Evolutionary conservation across 1,284 basidiomycete genomes (phyloP).

Genomic region (Cryptococcus jaspeensis): DNA sequence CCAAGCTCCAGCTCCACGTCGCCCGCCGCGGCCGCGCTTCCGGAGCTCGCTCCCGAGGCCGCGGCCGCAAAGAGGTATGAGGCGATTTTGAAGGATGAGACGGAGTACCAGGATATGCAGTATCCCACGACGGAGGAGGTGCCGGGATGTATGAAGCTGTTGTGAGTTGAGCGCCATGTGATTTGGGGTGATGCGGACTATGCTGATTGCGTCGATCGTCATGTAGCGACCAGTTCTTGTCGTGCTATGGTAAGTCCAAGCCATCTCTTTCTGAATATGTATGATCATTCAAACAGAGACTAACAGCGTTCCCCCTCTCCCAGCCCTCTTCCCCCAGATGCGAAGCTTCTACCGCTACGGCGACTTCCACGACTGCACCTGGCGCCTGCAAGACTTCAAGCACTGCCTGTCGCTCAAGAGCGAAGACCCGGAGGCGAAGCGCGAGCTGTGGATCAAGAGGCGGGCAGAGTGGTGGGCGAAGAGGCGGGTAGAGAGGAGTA

Average conservation of each 20-base stretch:
- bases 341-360: slow-evolving; percentile 86
- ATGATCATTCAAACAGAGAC: not conserved
- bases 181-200: not conserved
- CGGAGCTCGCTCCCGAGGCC: not conserved
- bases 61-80: not conserved
- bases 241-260: slow-evolving; percentile 63
- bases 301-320: not conserved
- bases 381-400: slow-evolving; percentile 89
- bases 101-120: slow-evolving; percentile 43
- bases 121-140: slow-evolving; percentile 74
- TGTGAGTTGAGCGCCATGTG: slow-evolving; percentile 49
- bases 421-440: slow-evolving; percentile 70
- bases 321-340: slow-evolving; percentile 77
- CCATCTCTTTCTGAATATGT: not conserved
- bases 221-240: slow-evolving; percentile 65
- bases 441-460: slow-evolving; percentile 77
- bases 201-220: not conserved
- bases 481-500: slow-evolving; percentile 69
- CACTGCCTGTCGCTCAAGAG: slow-evolving; percentile 86
- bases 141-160: slow-evolving; percentile 71
- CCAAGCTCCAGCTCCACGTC: too few relatives aligned
- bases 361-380: slow-evolving; percentile 68
- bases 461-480: slow-evolving; percentile 90
- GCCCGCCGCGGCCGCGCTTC: not conserved
- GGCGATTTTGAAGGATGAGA: slow-evolving; percentile 41